Conservation (phyloP, 2,329 filamentous ascomycete genomes). For the Fusarium sp. region DNA sequence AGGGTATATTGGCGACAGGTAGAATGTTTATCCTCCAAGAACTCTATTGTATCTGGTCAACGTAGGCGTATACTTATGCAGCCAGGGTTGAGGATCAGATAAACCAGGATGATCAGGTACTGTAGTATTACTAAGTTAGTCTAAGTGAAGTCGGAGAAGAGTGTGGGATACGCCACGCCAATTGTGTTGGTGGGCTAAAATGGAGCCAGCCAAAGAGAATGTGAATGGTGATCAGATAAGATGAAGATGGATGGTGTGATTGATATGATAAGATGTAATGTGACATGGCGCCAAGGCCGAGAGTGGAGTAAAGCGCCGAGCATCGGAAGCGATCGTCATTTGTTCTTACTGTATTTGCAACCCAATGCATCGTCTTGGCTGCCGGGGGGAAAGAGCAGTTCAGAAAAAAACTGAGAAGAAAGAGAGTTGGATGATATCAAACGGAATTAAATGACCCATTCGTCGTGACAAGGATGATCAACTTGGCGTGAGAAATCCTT, state of each 20-base stretch:
- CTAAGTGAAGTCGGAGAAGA: not conserved
- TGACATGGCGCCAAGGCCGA: conserved; percentile 6
- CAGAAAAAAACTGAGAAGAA: too few relatives aligned
- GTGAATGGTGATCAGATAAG: conserved; percentile 33
- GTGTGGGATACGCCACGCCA: conserved; percentile 1
- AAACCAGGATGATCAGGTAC: not conserved
- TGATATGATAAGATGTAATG: conserved; percentile 32
- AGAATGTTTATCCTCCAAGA: conserved; percentile 5
- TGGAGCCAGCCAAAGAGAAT: not conserved
- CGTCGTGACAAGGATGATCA: not conserved
- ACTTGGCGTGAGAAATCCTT: conserved; percentile 1
- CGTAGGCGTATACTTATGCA: not conserved
- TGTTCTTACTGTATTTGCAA: not conserved
- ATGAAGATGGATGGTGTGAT: conserved; percentile 38
- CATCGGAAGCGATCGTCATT: conserved; percentile 3
- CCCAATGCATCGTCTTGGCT: not conserved
- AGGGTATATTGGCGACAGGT: not conserved
- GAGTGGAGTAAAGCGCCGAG: conserved; percentile 5
- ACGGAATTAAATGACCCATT: not conserved
- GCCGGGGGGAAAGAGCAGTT: not conserved
- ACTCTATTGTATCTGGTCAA: not conserved
- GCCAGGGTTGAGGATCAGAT: not conserved
- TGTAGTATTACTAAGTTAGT: not conserved
- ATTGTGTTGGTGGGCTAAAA: not conserved
- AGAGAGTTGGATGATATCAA: not conserved